These are phyloP conservation scores for Euphorbia corollata DNA, from an alignment of 441 rosid genomes.

Conservation along the genomic window DNA sequence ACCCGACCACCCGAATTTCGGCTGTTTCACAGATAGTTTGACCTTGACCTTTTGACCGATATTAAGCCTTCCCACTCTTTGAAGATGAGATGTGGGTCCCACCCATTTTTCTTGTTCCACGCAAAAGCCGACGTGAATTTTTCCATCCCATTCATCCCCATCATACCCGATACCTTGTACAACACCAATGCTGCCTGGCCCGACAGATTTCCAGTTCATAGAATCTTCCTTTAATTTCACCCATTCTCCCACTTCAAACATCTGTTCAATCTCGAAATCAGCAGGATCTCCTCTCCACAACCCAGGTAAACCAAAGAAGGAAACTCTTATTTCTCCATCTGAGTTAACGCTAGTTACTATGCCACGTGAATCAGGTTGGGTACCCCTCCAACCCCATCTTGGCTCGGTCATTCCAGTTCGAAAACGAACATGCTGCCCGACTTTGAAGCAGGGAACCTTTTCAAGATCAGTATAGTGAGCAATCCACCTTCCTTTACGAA, in stretches of 20 bases:
- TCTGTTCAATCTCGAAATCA: constrained; percentile 68
- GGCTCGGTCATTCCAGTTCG: constrained; percentile 73
- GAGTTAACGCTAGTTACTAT: constrained; percentile 78
- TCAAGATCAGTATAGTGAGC: constrained; percentile 86
- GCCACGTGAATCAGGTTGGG: constrained; percentile 65
- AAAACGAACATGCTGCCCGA: constrained; percentile 85
- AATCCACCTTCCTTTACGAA: constrained; percentile 76
- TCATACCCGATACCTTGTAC: constrained; percentile 86
- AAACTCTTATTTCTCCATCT: constrained; percentile 88
- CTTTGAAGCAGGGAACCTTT: constrained; percentile 68
- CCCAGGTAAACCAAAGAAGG: constrained; percentile 73
- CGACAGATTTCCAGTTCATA: constrained; percentile 65
- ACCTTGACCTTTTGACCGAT: constrained; percentile 80
- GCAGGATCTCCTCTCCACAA: constrained; percentile 98
- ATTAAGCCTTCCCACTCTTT: constrained; percentile 50
- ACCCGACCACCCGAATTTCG: constrained; percentile 95
- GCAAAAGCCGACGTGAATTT: constrained; percentile 68
- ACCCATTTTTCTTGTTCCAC: constrained; percentile 95
- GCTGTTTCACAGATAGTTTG: constrained; percentile 74
- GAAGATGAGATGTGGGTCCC: constrained; percentile 63
- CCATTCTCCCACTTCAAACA: constrained; percentile 96
- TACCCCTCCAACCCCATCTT: constrained; percentile 98
- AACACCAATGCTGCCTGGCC: constrained; percentile 75
- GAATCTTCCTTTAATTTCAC: constrained; percentile 59
- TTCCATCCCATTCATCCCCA: constrained; percentile 83